These are phyloP conservation scores for Aspergillus bombycis DNA, from an alignment of 2,329 filamentous ascomycete species.

Conservation along the genomic window DNA sequence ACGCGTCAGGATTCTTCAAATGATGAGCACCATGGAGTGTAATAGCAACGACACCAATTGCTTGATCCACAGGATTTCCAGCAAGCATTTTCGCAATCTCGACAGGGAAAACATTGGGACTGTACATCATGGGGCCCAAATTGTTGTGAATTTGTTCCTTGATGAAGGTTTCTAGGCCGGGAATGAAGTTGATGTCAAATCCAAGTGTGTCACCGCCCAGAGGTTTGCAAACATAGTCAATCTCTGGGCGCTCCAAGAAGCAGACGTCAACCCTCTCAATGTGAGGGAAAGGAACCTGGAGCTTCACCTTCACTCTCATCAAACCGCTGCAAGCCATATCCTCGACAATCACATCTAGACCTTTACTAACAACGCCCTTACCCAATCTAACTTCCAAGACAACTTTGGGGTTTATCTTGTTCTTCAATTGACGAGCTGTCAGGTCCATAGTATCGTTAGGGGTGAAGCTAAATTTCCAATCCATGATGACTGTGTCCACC, in stretches of 20 bases:
- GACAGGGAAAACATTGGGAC: constrained; percentile 95
- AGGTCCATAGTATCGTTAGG: constrained; percentile 92
- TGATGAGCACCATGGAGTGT: constrained; percentile 89
- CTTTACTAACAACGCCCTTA: constrained; percentile 96
- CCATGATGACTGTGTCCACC: constrained; percentile 96
- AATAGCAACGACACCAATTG: constrained; percentile 89
- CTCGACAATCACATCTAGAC: constrained; percentile 94
- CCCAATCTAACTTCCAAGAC: constrained; percentile 93
- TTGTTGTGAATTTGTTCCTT: constrained; percentile 95
- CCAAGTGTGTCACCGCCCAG: constrained; percentile 93
- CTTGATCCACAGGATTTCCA: constrained; percentile 90
- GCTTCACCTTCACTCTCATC: constrained; percentile 97
- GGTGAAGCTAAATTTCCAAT: constrained; percentile 99
- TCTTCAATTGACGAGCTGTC: constrained; percentile 85
- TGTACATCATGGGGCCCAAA: constrained; percentile 96
- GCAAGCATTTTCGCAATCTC: constrained; percentile 98
- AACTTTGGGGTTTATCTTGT: constrained; percentile 96
- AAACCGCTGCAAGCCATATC: constrained; percentile 95
- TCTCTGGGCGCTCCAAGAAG: constrained; percentile 83
- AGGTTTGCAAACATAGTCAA: constrained; percentile 98
- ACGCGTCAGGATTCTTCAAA: constrained; percentile 93
- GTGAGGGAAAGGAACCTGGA: constrained; percentile 93
- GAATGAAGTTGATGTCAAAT: constrained; percentile 99
- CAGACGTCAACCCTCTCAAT: constrained; percentile 94
- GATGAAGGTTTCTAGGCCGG: constrained; percentile 90